Base-by-base conservation (phyloP, 176 grass and related monocot genomes). In the Avena sativa region DNA sequence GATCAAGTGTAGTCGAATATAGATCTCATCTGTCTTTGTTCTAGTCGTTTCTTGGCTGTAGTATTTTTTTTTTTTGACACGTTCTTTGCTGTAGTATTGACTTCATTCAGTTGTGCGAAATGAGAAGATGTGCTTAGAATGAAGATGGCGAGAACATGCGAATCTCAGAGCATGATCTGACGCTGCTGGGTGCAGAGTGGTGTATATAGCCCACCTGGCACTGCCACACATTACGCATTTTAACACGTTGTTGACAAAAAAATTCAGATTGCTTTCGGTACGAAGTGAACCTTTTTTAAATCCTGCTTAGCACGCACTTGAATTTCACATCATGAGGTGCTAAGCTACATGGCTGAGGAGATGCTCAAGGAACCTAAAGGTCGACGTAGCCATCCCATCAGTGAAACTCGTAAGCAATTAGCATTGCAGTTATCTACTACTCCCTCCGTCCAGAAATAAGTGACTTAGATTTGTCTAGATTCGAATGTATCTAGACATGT, bases 401-500 rank as follows among this genome's bases (percentile, higher is more conserved):
- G 57, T 76, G 67, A 74, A 83, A 52, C 77, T 52, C 89, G 89
- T 93, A 91, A 90, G 89, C 44, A 43, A 70, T 2, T 53, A 32
- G 23, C 73, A 17, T 20, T 7, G 1, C 17, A 40, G 58, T 51
- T 74, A 26, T 74, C 21, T 11, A 25, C 12, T 64, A 6, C 5
- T 26, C 4, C 30, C 30, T 32, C 30, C 30, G 30, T 32, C 30
- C 30, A 32, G 30, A 32, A 32, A 32, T 32, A 32, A 32, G 30
- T 32, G 30, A 32, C 30, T 32, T 32, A 32, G 30, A 32, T 32
- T 32, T 32, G 30, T 32, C 30, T 32, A 32, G 30, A 32, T 32
- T 32, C 30, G 30, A 32, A 32, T 32, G 30, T 32, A 32, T 32
- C 30, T 32, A 32, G 30, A 32, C 30, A 32, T 32, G 30, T 32